phyloP scores from a whole-genome alignment of 1,284 basidiomycete species.

The Anthracocystis setariae region DNA sequence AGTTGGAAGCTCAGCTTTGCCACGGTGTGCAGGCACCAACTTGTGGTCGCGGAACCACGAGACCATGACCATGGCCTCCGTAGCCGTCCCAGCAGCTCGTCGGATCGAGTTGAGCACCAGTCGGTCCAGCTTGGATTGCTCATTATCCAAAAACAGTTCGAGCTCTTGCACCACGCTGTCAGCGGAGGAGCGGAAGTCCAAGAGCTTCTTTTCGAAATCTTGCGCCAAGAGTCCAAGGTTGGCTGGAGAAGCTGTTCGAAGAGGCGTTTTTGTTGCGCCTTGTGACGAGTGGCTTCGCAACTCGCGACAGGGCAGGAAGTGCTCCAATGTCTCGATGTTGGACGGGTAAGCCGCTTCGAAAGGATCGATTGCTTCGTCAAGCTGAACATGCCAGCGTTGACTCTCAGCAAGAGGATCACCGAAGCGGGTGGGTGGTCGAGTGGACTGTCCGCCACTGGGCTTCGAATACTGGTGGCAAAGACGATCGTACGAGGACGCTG shows the following conservation, averaged over 20 bases:
- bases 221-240: constrained; percentile 2
- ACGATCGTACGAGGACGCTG: not conserved
- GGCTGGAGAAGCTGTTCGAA: not conserved
- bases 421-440: too few species aligned
- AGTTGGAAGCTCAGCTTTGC: too few species aligned
- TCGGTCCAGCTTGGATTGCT: constrained; percentile 7
- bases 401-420: too few species aligned
- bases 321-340: too few species aligned
- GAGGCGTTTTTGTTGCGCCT: not conserved
- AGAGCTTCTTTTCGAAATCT: constrained; percentile 8
- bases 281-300: not conserved
- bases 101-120: constrained; percentile 9
- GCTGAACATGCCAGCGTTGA: too few species aligned
- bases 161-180: constrained; percentile 2
- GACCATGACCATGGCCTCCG: constrained; percentile 17
- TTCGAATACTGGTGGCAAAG: not conserved
- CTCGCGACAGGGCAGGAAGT: not conserved
- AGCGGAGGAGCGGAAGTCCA: constrained; percentile 2
- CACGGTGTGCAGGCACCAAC: too few species aligned
- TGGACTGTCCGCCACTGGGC: too few species aligned
- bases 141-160: not conserved
- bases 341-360: not conserved
- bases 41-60: constrained; percentile 19
- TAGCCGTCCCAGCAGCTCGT: constrained; percentile 3
- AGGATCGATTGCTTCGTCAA: not conserved